Base-by-base conservation (phyloP, 352 stramenopile species). In the Pseudoperonospora humuli region DNA sequence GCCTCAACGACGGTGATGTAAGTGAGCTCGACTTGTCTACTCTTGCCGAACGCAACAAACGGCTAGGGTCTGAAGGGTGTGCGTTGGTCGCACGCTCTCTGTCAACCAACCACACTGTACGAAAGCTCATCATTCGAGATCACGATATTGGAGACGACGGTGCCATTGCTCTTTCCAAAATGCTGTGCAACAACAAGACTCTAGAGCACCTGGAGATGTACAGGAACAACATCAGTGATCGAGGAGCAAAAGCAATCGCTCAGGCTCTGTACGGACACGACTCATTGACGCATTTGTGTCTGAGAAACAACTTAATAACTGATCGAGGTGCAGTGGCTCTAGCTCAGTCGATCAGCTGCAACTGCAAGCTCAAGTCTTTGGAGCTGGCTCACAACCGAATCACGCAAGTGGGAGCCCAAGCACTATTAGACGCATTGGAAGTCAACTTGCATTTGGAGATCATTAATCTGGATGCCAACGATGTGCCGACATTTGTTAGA, bases 201-300 rank as follows among this genome's bases (percentile, higher is more conserved):
- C 44, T 90, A 14, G 58, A 85, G 52, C 70, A 71, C 37, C 47
- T 91, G 40, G 73, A 88, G 25, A 27, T 91, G 21, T 79, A 69
- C 29, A 66, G 72, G 33, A 89, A 89, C 54, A 55, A 61, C 19
- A 86, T 91, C 49, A 68, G 70, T 15, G 76, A 87, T 45, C 61
- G 46, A 11, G 79, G 79, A 13, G 74, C 45, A 3, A 53, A 83
- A 23, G 66, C 65, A 20, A 35, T 91, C 10, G 76, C 79, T 14
- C 61, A 85, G 17, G 79, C 70, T 8, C 55, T 91, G 4, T 85
- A 85, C 35, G 75, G 73, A 37, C 72, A 91, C 47, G 75, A 82
- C 39, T 80, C 77, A 18, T 34, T 89, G 25, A 70, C 54, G 28
- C 58, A 79, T 43, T 49, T 89, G 42, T 59, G 51, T 15, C 35